Percentiles rank a stretch among this genome's conserved stretches.
Conservation (phyloP, 257 asterid genomes). For the Parsonsia alboflavescens region DNA sequence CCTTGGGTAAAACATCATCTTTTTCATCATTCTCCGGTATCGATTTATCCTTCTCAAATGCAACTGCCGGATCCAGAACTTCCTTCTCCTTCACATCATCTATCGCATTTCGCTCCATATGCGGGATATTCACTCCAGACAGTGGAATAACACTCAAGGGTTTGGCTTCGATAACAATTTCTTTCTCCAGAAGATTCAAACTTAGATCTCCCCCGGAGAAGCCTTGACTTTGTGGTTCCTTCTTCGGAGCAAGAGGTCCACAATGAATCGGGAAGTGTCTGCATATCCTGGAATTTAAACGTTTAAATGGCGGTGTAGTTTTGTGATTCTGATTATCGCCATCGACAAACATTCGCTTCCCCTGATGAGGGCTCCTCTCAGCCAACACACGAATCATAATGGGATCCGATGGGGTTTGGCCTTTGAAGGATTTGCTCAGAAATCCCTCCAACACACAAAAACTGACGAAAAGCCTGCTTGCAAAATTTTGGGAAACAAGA, state of each 20-base stretch:
- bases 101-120: not conserved
- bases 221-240: not conserved
- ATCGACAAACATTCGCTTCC: not conserved
- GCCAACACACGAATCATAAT: not conserved
- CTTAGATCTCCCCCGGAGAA: not conserved
- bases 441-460: too few relatives aligned
- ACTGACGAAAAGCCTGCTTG: too few relatives aligned
- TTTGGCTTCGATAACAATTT: not conserved
- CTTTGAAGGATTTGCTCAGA: too few relatives aligned
- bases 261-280: constrained; percentile 5
- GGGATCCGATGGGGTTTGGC: too few relatives aligned
- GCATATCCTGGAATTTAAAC: not conserved
- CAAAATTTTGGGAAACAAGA: too few relatives aligned
- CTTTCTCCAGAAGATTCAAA: not conserved
- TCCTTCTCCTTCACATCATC: not conserved
- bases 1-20: not conserved
- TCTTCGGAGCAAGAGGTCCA: not conserved
- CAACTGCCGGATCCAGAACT: not conserved
- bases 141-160: constrained; percentile 3
- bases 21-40: not conserved
- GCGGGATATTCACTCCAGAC: not conserved
- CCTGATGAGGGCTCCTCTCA: not conserved
- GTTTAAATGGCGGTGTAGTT: not conserved
- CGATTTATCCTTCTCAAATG: not conserved
- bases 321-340: not conserved